phyloP scores from a whole-genome alignment of 371 early-diverging fungal genomes.

The Mortierella sp. region DNA sequence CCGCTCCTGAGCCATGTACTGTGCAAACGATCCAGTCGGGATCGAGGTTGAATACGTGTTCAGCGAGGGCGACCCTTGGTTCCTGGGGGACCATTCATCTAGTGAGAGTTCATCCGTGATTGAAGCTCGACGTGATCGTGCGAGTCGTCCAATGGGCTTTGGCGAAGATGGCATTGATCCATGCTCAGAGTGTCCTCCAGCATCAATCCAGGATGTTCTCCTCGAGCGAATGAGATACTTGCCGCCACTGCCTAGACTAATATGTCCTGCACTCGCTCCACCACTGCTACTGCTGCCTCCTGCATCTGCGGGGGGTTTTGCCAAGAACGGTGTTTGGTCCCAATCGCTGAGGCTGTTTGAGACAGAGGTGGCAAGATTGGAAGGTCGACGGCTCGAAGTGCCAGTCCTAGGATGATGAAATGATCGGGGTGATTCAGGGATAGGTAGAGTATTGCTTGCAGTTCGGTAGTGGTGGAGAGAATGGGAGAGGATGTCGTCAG shows the following conservation, averaged over 20 bases:
- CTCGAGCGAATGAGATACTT: constrained; percentile 48
- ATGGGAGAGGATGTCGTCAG: constrained; percentile 33
- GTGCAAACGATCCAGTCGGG: constrained; percentile 48
- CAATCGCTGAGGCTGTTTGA: constrained; percentile 51
- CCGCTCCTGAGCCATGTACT: constrained; percentile 46
- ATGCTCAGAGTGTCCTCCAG: constrained; percentile 40
- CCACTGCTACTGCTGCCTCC: constrained; percentile 16
- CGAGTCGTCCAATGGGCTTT: constrained; percentile 37
- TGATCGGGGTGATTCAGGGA: constrained; percentile 39
- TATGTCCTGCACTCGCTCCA: constrained; percentile 4
- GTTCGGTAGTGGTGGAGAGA: constrained; percentile 34
- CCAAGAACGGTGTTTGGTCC: constrained; percentile 37
- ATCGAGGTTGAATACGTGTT: constrained; percentile 54
- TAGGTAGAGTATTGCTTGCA: constrained; percentile 29
- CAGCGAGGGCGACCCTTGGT: constrained; percentile 42
- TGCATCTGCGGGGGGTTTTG: constrained; percentile 17
- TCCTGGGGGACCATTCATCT: constrained; percentile 48
- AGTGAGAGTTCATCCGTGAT: constrained; percentile 45
- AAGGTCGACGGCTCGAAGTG: constrained; percentile 34
- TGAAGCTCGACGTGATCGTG: constrained; percentile 41
- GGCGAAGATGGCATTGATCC: constrained; percentile 50
- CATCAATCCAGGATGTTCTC: constrained; percentile 52
- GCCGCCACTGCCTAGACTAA: constrained; percentile 34
- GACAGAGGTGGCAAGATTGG: constrained; percentile 41
- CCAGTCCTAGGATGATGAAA: constrained; percentile 29